Evolutionary conservation across 306 rosid species (phyloP).

Genomic region (Cicer bijugum): DNA sequence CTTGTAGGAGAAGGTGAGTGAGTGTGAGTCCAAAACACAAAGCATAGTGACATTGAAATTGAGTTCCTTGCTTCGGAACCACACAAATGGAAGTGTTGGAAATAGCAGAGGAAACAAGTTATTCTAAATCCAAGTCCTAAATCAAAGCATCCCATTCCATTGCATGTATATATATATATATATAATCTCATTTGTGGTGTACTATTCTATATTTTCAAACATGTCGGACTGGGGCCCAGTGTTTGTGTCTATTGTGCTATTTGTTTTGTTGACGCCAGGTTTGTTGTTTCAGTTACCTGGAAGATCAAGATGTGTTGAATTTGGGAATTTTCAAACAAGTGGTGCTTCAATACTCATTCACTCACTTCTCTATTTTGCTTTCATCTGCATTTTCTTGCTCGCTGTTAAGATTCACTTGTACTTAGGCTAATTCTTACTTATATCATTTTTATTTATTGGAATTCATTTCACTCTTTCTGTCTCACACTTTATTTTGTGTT

Average conservation of each 20-base stretch:
- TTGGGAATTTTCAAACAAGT: slow-evolving; percentile 82
- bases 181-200: background rate
- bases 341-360: slow-evolving; percentile 79
- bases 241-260: slow-evolving; percentile 69
- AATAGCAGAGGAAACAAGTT: slow-evolving; percentile 48
- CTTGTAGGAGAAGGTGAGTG: background rate
- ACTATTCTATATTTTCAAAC: background rate
- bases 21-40: background rate
- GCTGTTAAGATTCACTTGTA: slow-evolving; percentile 75
- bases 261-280: slow-evolving; percentile 78
- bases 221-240: slow-evolving; percentile 95
- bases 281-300: slow-evolving; percentile 79
- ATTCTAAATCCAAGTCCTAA: slow-evolving; percentile 44
- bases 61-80: slow-evolving; percentile 45
- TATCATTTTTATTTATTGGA: background rate
- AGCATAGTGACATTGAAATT: background rate
- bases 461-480: background rate
- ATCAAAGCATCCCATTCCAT: slow-evolving; percentile 23
- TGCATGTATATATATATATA: background rate
- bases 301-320: slow-evolving; percentile 67
- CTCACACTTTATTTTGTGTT: background rate
- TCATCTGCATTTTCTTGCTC: slow-evolving; percentile 66
- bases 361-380: slow-evolving; percentile 74
- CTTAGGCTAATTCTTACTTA: slow-evolving; percentile 49
- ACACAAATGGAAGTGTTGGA: slow-evolving; percentile 20